Evolutionary conservation across 768 basidiomycete species (phyloP), one percentile per base, ranked within the genome.

Genomic region (Hysterangium stoloniferum): DNA sequence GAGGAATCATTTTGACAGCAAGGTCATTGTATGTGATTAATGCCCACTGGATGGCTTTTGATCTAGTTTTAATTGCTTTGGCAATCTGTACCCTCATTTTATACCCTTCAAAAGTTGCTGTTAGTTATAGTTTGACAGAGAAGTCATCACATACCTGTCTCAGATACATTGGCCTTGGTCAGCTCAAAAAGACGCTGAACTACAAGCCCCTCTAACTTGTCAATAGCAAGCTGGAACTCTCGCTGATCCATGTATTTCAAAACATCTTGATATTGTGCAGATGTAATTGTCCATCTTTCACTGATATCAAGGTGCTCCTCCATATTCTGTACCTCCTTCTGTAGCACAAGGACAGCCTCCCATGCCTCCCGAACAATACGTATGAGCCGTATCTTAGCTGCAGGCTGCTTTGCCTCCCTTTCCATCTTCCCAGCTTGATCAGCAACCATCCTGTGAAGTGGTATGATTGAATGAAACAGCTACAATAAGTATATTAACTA

Each of bases 61-160:
- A 62, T 6, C 63, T 53, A 6, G 48, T 45, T 45, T 65, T 58
- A 1, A 70, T 50, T 2, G 65, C 64, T 51, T 69, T 65, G 0
- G 62, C 64, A 17, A 71, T 68, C 45, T 66, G 57, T 11, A 59
- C 57, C 2, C 61, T 58, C 48, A 66, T 52, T 34, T 64, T 64
- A 49, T 71, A 71, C 0, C 65, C 70, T 71, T 9, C 17, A 17
- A 9, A 34, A 9, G 17, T 34, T 9, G 33, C 17, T 34, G 36
- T 44, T 28, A 9, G 12, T 29, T 46, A 29, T 34, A 5, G 24
- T n/a, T 8, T 22, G 20, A 35, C 17, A 45, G 17, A 25, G 19
- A 51, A 17, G 19, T 29, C 17, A 36, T 25, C 9, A 34, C 54
- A 13, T 48, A 63, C 64, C 57, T 1, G 55, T 56, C 15, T 57